Evolutionary conservation across 2,329 filamentous ascomycete genomes (phyloP).

Genomic region (Cladorrhinum sp.): DNA sequence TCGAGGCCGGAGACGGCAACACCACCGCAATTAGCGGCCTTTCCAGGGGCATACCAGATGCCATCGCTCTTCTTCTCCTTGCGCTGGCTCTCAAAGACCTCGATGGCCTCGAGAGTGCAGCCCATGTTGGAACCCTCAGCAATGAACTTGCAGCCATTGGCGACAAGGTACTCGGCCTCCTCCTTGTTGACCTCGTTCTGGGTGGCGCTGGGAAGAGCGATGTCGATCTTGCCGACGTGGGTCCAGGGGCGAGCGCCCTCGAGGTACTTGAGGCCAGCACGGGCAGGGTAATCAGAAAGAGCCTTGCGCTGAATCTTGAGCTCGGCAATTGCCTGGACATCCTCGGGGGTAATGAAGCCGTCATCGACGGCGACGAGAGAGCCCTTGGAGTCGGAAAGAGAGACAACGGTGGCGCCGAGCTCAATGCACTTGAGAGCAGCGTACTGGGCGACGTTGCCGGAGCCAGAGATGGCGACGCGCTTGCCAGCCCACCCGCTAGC

Average conservation of each 20-base stretch:
- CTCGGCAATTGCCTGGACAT: constrained; percentile 73
- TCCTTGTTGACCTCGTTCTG: constrained; percentile 96
- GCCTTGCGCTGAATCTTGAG: constrained; percentile 87
- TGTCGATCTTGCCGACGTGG: constrained; percentile 83
- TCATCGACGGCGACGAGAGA: constrained; percentile 71
- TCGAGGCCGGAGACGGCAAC: constrained; percentile 96
- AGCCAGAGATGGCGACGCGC: constrained; percentile 92
- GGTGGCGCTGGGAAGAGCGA: constrained; percentile 88
- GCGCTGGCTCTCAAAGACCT: constrained; percentile 80
- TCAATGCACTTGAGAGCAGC: constrained; percentile 95
- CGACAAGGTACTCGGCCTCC: constrained; percentile 80
- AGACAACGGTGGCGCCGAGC: constrained; percentile 88
- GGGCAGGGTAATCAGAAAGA: constrained; percentile 67
- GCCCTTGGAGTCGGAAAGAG: constrained; percentile 90
- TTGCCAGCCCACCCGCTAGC: constrained; percentile 85
- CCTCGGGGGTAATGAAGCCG: constrained; percentile 71
- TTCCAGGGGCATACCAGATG: constrained; percentile 95
- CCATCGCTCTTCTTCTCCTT: constrained; percentile 64
- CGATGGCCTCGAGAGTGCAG: constrained; percentile 92
- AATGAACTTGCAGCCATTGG: constrained; percentile 75
- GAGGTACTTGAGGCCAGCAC: constrained; percentile 73
- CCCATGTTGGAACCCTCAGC: constrained; percentile 99
- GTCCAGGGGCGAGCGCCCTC: constrained; percentile 86
- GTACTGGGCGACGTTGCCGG: constrained; percentile 97
- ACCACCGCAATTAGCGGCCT: constrained; percentile 96